Evolutionary conservation across 23 red algal genomes (phyloP), one percentile per base, ranked within the genome.

Genomic region (Chondrus crispus): DNA sequence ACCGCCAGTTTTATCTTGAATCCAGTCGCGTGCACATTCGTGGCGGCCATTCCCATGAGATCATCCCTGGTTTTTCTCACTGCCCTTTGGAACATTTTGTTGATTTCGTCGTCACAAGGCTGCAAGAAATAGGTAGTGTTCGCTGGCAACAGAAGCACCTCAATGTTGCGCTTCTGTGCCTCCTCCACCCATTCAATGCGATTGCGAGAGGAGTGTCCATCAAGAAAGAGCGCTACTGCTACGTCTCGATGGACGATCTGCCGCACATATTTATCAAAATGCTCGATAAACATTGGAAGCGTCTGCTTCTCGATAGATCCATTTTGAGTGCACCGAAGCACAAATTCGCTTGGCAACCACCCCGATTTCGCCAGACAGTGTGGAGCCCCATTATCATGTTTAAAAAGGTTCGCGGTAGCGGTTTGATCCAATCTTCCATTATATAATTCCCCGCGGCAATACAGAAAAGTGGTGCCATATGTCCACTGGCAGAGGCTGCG

Each of bases 51-150:
- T 3, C 52, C 30, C 18, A 26, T 77, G 2, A 77, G 39, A 3
- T 40, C 3, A 22, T 77, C 39, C 16, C 52, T 18, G 2, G 72
- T 77, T 48, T n/a, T 3, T 14, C 72, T 13, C 8, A 77, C 3
- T 32, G 3, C 3, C 4, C 12, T 39, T 40, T 77, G 20, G 32
- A n/a, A 77, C 4, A 5, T 11, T 3, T 28, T 13, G 13, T 77
- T 77, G 4, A 77, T 77, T 4, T 42, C 47, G 3, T 77, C 12
- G 20, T 77, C 72, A 40, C 72, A 77, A 3, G 72, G 44, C 32
- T 77, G 72, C 38, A 77, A 48, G 26, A 77, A 77, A n/a, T 77
- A 19, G 2, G 72, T 50, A 46, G 72, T 77, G 30, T 48, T 77
- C 20, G 38, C 40, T 5, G 72, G 72, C 9, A 22, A 50, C 40